phyloP scores from a whole-genome alignment of 305 asterid genomes.

The Fraxinus velutina region DNA sequence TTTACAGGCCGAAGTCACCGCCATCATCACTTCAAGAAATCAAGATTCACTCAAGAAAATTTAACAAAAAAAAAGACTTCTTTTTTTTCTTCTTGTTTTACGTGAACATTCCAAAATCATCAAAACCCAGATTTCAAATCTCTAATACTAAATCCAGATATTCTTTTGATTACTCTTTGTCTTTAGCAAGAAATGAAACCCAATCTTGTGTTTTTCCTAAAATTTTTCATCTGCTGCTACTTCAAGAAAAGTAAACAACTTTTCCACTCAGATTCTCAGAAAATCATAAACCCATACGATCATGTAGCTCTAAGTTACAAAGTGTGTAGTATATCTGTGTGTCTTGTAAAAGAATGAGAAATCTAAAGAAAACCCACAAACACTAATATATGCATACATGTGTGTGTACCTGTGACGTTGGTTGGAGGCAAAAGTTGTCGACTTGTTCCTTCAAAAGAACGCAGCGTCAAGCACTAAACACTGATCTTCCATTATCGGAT shows the following conservation, averaged over 20 bases:
- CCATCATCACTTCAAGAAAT: conserved; percentile 63
- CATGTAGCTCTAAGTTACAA: not conserved
- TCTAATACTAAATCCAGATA: not conserved
- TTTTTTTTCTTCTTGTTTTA: not conserved
- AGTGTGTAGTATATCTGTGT: not conserved
- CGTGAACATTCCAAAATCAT: not conserved
- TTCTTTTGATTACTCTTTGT: not conserved
- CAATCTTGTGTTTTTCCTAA: conserved; percentile 14
- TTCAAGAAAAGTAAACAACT: conserved; percentile 28
- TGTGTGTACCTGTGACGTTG: conserved; percentile 43
- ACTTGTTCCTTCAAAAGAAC: conserved; percentile 55
- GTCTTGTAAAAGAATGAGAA: conserved; percentile 2
- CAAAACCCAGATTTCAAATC: not conserved
- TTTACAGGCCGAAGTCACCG: conserved; percentile 68
- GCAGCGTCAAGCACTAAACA: conserved; percentile 70
- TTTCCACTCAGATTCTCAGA: conserved; percentile 27
- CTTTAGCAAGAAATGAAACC: conserved; percentile 10
- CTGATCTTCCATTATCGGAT: conserved; percentile 63
- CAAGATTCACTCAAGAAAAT: conserved; percentile 19
- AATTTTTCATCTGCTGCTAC: conserved; percentile 4
- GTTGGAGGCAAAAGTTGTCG: conserved; percentile 36
- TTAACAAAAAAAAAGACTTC: not conserved
- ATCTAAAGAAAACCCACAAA: conserved; percentile 25
- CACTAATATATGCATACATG: conserved; percentile 16
- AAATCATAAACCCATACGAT: conserved; percentile 19